These are phyloP conservation scores for Camellia sinensis DNA, from an alignment of 148 eudicot species.

Conservation along the genomic window DNA sequence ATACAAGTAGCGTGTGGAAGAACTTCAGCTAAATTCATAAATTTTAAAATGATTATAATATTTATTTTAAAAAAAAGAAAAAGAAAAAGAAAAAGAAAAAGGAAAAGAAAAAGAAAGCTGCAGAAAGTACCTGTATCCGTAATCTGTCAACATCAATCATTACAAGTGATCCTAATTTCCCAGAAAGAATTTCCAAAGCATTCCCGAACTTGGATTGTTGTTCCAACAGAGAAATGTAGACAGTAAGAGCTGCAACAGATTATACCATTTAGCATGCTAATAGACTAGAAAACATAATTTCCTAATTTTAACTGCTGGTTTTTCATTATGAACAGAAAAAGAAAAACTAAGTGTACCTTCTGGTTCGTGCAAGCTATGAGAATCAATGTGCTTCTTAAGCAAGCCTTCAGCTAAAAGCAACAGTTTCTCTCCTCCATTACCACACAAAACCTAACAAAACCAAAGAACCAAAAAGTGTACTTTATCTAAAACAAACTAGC, in stretches of 20 bases:
- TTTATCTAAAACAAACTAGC: not conserved
- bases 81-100: no score
- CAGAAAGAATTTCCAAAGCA: constrained; percentile 81
- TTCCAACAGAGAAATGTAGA: constrained; percentile 81
- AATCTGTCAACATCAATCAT: constrained; percentile 76
- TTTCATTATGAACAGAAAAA: not conserved
- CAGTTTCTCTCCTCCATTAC: constrained; percentile 74
- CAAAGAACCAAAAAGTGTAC: not conserved
- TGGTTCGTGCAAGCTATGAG: constrained; percentile 80
- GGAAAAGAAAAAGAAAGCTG: constrained; percentile 7
- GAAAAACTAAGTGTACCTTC: constrained; percentile 54
- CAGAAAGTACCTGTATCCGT: constrained; percentile 78
- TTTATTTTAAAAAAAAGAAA: no score
- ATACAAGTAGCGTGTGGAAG: no score
- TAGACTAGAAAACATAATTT: not conserved
- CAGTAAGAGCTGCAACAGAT: constrained; percentile 76
- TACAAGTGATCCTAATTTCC: constrained; percentile 77
- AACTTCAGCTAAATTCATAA: not conserved
- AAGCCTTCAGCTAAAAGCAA: constrained; percentile 85
- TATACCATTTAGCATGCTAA: constrained; percentile 19
- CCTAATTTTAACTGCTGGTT: not conserved
- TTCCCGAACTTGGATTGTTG: constrained; percentile 78
- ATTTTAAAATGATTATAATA: not conserved
- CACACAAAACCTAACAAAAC: constrained; percentile 63
- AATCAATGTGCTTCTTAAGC: constrained; percentile 48